A percentile compares a stretch with the other conserved stretches of the same genome.
Evolutionary conservation across 2,329 filamentous ascomycete genomes (phyloP).

Genomic region (Paradendryphiella salina): DNA sequence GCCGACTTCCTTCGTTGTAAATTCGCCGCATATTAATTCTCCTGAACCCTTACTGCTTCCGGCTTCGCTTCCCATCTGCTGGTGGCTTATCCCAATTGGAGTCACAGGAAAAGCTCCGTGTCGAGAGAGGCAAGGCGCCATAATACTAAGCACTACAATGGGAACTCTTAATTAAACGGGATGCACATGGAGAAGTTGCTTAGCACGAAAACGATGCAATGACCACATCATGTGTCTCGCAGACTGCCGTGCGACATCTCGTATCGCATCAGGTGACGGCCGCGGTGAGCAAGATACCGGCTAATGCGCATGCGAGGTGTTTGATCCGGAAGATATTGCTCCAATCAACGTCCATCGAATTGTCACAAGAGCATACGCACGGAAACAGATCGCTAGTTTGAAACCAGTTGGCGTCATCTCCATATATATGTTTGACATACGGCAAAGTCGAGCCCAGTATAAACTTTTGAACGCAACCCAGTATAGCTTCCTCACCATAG

Average conservation of each 20-base stretch:
- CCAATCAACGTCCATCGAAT: neutral
- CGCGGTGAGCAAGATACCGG: neutral
- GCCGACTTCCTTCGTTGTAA: conserved; percentile 9
- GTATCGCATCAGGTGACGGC: neutral
- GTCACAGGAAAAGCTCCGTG: conserved; percentile 10
- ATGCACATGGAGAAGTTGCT: neutral
- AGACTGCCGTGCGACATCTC: neutral
- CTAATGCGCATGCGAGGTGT: neutral
- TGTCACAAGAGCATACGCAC: neutral
- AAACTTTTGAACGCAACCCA: neutral
- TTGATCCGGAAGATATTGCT: neutral
- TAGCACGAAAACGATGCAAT: neutral
- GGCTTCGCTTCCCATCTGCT: conserved; percentile 15
- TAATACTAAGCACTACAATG: conserved; percentile 6
- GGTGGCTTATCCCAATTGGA: conserved; percentile 14
- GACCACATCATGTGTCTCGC: neutral
- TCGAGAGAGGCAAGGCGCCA: conserved; percentile 11
- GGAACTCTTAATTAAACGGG: conserved; percentile 8
- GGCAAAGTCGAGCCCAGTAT: neutral
- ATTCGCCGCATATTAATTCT: conserved; percentile 22
- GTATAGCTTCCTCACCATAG: neutral
- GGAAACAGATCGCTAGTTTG: neutral
- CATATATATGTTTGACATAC: neutral
- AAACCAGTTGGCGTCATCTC: too few species aligned
- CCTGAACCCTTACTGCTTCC: conserved; percentile 10